Evolutionary conservation across 805 yeast species (phyloP).

Genomic region (Candida anglica): DNA sequence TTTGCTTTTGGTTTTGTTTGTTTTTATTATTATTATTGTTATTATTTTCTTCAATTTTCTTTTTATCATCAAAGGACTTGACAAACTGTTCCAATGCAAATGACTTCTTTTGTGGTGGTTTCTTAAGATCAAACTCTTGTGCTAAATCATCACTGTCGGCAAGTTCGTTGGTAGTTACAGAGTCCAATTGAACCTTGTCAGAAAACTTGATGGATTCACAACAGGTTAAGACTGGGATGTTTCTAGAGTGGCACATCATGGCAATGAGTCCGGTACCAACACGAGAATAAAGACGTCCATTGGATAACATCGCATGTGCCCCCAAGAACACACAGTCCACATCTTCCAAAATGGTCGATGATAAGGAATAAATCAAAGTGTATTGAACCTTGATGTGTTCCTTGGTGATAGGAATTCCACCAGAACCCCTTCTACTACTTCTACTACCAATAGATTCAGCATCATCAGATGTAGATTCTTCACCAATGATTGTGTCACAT

Average conservation of each 20-base stretch:
- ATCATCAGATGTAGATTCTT: constrained; percentile 8
- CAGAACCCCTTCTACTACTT: constrained; percentile 8
- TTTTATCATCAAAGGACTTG: constrained; percentile 34
- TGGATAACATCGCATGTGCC: constrained; percentile 95
- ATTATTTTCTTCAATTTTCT: constrained; percentile 15
- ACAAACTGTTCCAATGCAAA: constrained; percentile 64
- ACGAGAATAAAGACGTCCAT: constrained; percentile 87
- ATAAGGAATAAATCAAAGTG: constrained; percentile 71
- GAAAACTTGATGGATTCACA: constrained; percentile 94
- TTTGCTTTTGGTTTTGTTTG: constrained; percentile 6
- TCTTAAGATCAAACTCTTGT: constrained; percentile 43
- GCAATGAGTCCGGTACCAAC: constrained; percentile 95
- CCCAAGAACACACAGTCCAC: constrained; percentile 91
- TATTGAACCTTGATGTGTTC: constrained; percentile 74
- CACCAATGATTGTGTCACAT: constrained; percentile 34
- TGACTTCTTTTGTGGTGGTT: constrained; percentile 54
- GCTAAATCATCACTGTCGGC: constrained; percentile 74
- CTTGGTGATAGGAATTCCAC: constrained; percentile 28
- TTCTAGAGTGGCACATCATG: constrained; percentile 81
- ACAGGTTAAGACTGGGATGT: constrained; percentile 91
- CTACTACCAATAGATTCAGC: no score
- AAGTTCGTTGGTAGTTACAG: constrained; percentile 91
- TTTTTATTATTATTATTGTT: neutral
- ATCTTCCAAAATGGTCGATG: constrained; percentile 71
- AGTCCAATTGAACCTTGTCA: constrained; percentile 91